Base-by-base conservation (phyloP, 2,329 filamentous ascomycete genomes). In the Juglanconis sp. region DNA sequence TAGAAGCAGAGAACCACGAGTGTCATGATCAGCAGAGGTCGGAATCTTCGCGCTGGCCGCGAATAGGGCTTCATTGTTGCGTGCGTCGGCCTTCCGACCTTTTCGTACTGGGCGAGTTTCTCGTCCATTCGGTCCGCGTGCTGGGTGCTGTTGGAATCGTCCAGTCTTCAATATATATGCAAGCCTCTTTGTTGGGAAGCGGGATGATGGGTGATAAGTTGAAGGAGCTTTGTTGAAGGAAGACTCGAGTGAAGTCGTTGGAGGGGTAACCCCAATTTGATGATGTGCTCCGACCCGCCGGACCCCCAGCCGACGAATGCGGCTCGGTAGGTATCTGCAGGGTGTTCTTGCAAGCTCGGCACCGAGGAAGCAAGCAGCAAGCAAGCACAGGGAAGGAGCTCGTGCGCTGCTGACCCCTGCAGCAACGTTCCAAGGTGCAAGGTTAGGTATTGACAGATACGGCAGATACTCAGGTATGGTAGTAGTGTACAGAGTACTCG, bases 1-100 rank as follows among this genome's bases (percentile, higher is more conserved):
- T 61, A 62, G 49, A 63, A 24, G 49, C 62, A 62, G 47, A 63
- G 44, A 31, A 57, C 48, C 35, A 62, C 56, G 38, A 62, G 56
- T 13, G 59, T 38, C 56, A 56, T 46, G 44, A 42, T 38, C 36
- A 63, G 49, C 5, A 63, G 40, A 4, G 59, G 62, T 42, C 59
- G 56, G n/a, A 62, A 35, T 48, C 62, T 44, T 24, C 61, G 54
- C 24, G 58, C 38, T 13, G 53, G 52, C 10, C 54, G 61, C 10
- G 32, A 11, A 46, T 57, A 50, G 38, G 56, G 38, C 38, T 31
- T 48, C 40, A 53, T 56, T 4, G 57, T 54, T 35, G 54, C n/a
- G 24, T 53, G 57, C 17, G 44, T 42, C 17, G 57, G 46, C 36
- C 32, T 50, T 24, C 36, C 51, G 8, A 42, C 42, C 38, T 59